These are phyloP conservation scores for Mychonastes homosphaera DNA, from an alignment of 139 green algal genomes.

Conservation along the genomic window DNA sequence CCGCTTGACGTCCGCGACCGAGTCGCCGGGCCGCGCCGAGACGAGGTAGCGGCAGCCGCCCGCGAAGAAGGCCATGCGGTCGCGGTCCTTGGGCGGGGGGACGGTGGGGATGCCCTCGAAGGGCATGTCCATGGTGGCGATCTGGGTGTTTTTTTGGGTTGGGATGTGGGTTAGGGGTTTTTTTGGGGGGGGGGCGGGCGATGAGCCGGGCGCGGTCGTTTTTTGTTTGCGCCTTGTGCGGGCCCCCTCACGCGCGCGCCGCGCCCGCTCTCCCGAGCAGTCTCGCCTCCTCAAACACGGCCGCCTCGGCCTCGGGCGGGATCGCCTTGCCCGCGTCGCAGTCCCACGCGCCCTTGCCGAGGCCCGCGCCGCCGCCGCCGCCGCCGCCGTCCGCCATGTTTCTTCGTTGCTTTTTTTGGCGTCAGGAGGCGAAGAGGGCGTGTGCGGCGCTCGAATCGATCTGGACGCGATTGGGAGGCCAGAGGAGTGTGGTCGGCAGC, in stretches of 20 bases:
- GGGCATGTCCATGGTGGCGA: slow-evolving; percentile 79
- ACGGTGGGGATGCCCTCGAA: slow-evolving; percentile 91
- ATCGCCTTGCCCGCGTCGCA: slow-evolving; percentile 75
- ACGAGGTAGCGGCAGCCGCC: slow-evolving; percentile 79
- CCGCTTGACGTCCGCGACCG: slow-evolving; percentile 54
- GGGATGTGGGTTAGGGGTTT: no score
- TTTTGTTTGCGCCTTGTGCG: neutral
- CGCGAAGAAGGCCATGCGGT: slow-evolving; percentile 72
- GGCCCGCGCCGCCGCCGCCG: slow-evolving; percentile 24
- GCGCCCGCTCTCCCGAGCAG: neutral
- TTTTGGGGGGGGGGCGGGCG: no score
- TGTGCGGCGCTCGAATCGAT: no score
- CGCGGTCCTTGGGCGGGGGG: slow-evolving; percentile 76
- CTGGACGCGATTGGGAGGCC: no score
- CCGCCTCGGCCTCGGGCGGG: slow-evolving; percentile 74
- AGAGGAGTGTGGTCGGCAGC: no score
- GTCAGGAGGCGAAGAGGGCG: no score
- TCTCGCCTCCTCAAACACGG: slow-evolving; percentile 55
- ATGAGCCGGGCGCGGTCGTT: neutral
- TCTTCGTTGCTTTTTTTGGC: no score
- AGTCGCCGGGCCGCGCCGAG: slow-evolving; percentile 39
- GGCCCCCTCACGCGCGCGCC: no score
- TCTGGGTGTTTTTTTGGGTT: no score
- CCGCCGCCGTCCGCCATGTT: no score
- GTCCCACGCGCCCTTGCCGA: slow-evolving; percentile 92